Evolutionary conservation across 345 rosid species (phyloP).

Genomic region (Kernera saxatilis): DNA sequence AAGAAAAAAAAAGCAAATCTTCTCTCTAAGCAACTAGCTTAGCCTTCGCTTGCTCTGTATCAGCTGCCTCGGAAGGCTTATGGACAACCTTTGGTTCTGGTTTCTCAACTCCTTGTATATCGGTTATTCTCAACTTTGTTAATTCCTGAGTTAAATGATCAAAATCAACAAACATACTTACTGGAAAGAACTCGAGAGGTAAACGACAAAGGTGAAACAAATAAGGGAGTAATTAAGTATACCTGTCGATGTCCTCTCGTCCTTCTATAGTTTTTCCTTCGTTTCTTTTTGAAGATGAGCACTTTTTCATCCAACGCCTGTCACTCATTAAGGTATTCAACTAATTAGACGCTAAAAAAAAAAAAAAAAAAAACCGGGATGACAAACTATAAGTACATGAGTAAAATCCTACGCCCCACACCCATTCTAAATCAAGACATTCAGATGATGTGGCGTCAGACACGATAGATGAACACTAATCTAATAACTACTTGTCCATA

Average conservation of each 20-base stretch:
- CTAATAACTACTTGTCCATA: not conserved
- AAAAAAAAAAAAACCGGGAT: not conserved
- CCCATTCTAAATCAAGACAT: not conserved
- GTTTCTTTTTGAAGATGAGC: slow-evolving; percentile 88
- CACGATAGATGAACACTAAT: not conserved
- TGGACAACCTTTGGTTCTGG: slow-evolving; percentile 37
- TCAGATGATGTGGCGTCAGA: not conserved
- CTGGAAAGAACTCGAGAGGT: not conserved
- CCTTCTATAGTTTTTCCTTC: slow-evolving; percentile 87
- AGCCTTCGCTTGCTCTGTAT: slow-evolving; percentile 45
- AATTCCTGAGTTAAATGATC: slow-evolving; percentile 52
- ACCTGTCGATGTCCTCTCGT: slow-evolving; percentile 92
- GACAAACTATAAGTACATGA: not conserved
- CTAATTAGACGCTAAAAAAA: not conserved
- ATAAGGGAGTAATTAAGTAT: not conserved
- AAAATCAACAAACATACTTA: not conserved
- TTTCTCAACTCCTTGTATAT: slow-evolving; percentile 83
- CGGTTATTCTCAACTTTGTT: slow-evolving; percentile 87
- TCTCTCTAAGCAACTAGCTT: slow-evolving; percentile 49
- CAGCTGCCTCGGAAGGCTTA: slow-evolving; percentile 34
- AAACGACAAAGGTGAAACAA: slow-evolving; percentile 1
- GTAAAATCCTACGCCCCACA: not conserved
- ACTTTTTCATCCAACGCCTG: slow-evolving; percentile 96
- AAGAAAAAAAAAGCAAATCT: not conserved
- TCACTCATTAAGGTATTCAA: slow-evolving; percentile 6